These are phyloP conservation scores for Candida boleticola DNA, from an alignment of 805 yeast species.

Conservation along the genomic window DNA sequence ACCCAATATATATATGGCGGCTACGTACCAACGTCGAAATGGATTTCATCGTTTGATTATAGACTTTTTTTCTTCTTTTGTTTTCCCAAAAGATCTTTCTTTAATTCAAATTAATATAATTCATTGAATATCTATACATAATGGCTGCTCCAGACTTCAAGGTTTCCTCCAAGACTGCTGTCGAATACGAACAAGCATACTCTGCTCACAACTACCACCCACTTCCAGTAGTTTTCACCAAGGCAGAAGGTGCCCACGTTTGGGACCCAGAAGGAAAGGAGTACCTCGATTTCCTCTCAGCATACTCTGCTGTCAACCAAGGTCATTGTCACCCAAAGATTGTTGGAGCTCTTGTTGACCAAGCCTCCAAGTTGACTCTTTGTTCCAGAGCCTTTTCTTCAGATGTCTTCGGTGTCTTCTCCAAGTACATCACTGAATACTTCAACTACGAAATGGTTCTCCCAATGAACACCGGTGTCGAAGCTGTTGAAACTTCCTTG, in stretches of 20 bases:
- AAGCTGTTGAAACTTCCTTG: conserved; percentile 94
- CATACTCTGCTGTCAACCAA: conserved; percentile 96
- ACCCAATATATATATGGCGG: not conserved
- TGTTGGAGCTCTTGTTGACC: conserved; percentile 78
- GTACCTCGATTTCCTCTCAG: conserved; percentile 88
- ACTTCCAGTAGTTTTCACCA: conserved; percentile 87
- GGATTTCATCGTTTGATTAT: no score
- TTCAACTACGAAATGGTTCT: conserved; percentile 89
- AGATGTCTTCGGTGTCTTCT: conserved; percentile 81
- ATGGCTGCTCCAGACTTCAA: conserved; percentile 33
- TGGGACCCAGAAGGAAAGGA: conserved; percentile 99
- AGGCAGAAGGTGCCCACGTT: conserved; percentile 86
- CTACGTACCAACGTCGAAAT: no score
- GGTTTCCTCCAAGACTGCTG: conserved; percentile 64
- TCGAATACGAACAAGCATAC: conserved; percentile 67
- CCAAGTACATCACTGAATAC: conserved; percentile 83
- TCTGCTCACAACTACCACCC: conserved; percentile 98
- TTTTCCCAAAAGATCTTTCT: not conserved
- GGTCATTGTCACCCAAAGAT: conserved; percentile 98
- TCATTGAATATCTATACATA: not conserved
- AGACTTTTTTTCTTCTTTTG: not conserved
- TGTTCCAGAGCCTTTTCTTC: conserved; percentile 92
- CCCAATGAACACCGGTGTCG: conserved; percentile 99
- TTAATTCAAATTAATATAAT: not conserved
- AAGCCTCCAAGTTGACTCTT: conserved; percentile 79